Evolutionary conservation across 2,329 filamentous ascomycete species (phyloP).

Genomic region (Aureobasidium namibiae): DNA sequence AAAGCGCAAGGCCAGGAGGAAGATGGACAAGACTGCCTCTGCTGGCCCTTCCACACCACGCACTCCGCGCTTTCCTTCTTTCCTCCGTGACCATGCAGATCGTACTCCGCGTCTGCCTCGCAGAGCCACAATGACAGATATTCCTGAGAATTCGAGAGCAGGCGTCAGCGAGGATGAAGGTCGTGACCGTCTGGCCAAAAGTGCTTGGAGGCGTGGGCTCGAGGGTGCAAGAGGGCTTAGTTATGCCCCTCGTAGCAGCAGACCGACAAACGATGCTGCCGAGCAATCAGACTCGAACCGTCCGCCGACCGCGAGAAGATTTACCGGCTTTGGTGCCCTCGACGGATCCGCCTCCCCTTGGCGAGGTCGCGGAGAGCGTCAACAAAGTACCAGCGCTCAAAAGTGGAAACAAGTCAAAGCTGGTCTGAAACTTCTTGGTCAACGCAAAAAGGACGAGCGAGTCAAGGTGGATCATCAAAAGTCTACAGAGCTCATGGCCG

Average conservation of each 20-base stretch:
- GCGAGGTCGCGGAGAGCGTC: conserved; percentile 37
- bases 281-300: conserved; percentile 30
- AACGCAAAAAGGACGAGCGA: conserved; percentile 79
- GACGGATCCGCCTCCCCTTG: conserved; percentile 33
- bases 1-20: conserved; percentile 58
- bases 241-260: conserved; percentile 27
- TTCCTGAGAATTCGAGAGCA: conserved; percentile 36
- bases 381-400: conserved; percentile 50
- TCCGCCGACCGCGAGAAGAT: conserved; percentile 37
- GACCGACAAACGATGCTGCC: conserved; percentile 17
- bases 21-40: conserved; percentile 52
- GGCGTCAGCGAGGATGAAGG: conserved; percentile 45
- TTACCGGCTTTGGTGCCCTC: conserved; percentile 37
- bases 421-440: conserved; percentile 67
- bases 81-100: conserved; percentile 30
- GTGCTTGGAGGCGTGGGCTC: conserved; percentile 38
- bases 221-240: conserved; percentile 41
- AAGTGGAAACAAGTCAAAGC: conserved; percentile 93
- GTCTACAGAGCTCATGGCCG: conserved; percentile 91
- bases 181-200: conserved; percentile 38
- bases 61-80: conserved; percentile 40
- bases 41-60: conserved; percentile 57
- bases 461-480: conserved; percentile 84
- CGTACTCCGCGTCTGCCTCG: conserved; percentile 36
- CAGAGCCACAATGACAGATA: conserved; percentile 40